Evolutionary conservation across 176 grass and related monocot species (phyloP).

Genomic region (Alopecurus myosuroides): DNA sequence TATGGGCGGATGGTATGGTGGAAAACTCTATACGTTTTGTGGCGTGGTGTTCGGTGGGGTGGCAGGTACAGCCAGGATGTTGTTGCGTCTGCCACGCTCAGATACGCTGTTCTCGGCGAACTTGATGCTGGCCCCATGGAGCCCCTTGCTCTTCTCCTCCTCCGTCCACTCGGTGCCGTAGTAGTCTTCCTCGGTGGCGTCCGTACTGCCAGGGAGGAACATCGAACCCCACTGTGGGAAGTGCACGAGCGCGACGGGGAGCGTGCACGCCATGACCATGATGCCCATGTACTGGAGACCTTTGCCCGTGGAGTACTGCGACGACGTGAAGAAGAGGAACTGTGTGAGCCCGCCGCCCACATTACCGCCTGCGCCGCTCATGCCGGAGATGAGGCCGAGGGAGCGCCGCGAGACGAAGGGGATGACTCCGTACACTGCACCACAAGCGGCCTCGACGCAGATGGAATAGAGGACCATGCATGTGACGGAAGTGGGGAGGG

Average conservation of each 20-base stretch:
- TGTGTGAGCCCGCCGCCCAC: slow-evolving; percentile 54
- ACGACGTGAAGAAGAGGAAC: slow-evolving; percentile 82
- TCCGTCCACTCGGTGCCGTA: slow-evolving; percentile 63
- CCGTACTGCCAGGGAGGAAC: slow-evolving; percentile 45
- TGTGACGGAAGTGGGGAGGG: background rate
- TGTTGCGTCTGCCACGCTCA: slow-evolving; percentile 42
- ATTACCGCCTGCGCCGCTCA: background rate
- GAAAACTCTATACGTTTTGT: background rate
- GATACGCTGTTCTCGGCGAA: slow-evolving; percentile 66
- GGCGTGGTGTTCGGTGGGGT: background rate
- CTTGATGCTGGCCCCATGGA: slow-evolving; percentile 47
- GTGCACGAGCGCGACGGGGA: slow-evolving; percentile 44
- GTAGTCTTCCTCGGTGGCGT: slow-evolving; percentile 52
- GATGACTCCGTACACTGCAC: background rate
- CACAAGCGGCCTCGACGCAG: background rate
- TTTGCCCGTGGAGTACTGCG: slow-evolving; percentile 41
- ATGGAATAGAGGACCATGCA: background rate
- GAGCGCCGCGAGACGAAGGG: background rate
- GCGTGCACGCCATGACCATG: slow-evolving; percentile 89
- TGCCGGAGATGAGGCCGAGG: background rate
- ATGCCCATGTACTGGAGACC: slow-evolving; percentile 76
- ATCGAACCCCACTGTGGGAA: slow-evolving; percentile 90
- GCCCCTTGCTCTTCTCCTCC: slow-evolving; percentile 52
- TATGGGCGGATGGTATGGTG: no score
- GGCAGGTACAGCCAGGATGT: background rate